Percentiles rank a stretch among this genome's conserved stretches.
phyloP scores from a whole-genome alignment of 306 rosid genomes.

The Pachyrhizus erosus region DNA sequence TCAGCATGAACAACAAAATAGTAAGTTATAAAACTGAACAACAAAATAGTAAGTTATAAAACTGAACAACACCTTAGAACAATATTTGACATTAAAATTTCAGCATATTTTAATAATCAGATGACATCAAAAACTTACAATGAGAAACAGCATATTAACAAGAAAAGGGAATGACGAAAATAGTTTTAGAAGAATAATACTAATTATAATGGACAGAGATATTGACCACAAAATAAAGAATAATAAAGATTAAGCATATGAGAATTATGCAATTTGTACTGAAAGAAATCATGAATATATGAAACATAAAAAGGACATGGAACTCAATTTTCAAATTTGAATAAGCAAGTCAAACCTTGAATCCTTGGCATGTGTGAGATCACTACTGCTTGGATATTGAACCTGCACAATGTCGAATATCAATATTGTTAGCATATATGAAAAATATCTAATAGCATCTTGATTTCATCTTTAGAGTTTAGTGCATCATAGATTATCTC shows the following conservation, averaged over 20 bases:
- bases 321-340: constrained; percentile 27
- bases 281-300: constrained; percentile 21
- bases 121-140: not conserved
- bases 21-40: constrained; percentile 40
- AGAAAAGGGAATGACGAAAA: not conserved
- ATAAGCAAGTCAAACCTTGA: constrained; percentile 57
- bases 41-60: constrained; percentile 40
- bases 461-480: not conserved
- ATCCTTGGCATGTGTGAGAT: constrained; percentile 54
- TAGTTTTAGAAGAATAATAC: not conserved
- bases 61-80: constrained; percentile 22
- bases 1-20: constrained; percentile 44
- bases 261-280: constrained; percentile 31
- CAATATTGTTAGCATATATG: constrained; percentile 20
- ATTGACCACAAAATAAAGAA: constrained; percentile 27
- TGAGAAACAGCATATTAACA: constrained; percentile 24
- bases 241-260: constrained; percentile 3
- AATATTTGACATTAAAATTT: constrained; percentile 14
- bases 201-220: constrained; percentile 15
- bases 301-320: constrained; percentile 4
- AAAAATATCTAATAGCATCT: constrained; percentile 20
- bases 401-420: constrained; percentile 59
- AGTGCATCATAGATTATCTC: not conserved
- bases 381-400: constrained; percentile 86
- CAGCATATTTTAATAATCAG: constrained; percentile 21